phyloP scores from a whole-genome alignment of 2,329 filamentous ascomycete species.

The Corinectria fuckeliana region DNA sequence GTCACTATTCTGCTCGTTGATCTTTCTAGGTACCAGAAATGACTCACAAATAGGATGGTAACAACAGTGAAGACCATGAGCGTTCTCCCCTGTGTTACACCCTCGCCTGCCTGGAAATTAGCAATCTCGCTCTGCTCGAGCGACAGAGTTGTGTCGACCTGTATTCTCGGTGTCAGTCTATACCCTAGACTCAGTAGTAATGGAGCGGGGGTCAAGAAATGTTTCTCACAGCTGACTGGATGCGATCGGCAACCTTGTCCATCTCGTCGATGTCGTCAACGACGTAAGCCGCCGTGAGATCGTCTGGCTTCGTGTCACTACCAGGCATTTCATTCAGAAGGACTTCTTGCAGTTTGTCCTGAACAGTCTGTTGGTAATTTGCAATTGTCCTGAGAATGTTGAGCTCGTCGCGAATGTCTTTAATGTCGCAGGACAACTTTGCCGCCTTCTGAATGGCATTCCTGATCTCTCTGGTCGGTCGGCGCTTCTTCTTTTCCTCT shows the following conservation, averaged over 20 bases:
- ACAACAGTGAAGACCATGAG: constrained; percentile 27
- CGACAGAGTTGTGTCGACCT: constrained; percentile 21
- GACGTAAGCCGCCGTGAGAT: constrained; percentile 6
- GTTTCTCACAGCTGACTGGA: constrained; percentile 23
- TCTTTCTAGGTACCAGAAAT: too few relatives aligned
- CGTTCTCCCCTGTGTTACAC: constrained; percentile 20
- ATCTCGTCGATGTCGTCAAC: constrained; percentile 24
- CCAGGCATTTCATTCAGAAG: too few relatives aligned
- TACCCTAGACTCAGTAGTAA: not conserved
- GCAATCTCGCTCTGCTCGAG: constrained; percentile 26
- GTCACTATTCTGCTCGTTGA: not conserved
- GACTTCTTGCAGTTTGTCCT: too few relatives aligned
- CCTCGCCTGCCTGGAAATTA: constrained; percentile 8
- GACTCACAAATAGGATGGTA: constrained; percentile 28
- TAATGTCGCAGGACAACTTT: constrained; percentile 23
- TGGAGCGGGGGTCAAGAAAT: not conserved
- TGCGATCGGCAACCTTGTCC: constrained; percentile 22
- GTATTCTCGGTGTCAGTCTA: not conserved
- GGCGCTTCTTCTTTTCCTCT: too few relatives aligned
- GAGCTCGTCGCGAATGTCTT: constrained; percentile 34
- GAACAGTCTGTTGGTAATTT: constrained; percentile 14
- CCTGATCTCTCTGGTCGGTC: not conserved
- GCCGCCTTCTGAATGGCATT: constrained; percentile 1
- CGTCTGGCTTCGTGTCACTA: not conserved
- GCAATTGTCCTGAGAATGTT: constrained; percentile 27